Evolutionary conservation across 2,329 filamentous ascomycete species (phyloP).

Genomic region (Fusarium chuoi): DNA sequence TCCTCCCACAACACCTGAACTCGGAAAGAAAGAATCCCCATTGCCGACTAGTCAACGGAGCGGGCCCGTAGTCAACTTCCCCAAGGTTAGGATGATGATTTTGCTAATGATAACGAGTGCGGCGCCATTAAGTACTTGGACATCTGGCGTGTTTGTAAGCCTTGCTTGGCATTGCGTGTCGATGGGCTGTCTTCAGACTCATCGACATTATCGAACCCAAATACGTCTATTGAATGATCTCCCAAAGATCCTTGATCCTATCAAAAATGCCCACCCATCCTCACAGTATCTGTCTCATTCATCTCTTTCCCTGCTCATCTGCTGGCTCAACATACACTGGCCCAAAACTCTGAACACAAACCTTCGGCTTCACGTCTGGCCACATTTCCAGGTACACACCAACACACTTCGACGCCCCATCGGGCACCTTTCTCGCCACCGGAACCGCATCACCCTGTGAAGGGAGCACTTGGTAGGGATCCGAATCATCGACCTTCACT

Average conservation of each 20-base stretch:
- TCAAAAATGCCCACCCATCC: background rate
- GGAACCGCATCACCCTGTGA: no score
- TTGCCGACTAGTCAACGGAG: background rate
- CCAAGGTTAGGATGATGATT: background rate
- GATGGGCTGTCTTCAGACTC: background rate
- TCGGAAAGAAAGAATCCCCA: no score
- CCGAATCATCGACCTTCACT: no score
- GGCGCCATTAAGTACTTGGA: fast-evolving
- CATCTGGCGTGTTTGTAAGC: fast-evolving
- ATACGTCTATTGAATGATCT: fast-evolving
- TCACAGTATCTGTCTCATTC: background rate
- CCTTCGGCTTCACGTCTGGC: background rate
- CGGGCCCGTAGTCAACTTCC: background rate
- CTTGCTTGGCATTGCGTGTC: background rate
- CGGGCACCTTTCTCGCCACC: no score
- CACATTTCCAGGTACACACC: background rate
- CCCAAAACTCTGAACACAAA: background rate
- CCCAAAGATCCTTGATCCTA: background rate
- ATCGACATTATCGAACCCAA: fast-evolving
- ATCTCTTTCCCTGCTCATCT: fast-evolving
- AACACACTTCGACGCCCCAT: background rate
- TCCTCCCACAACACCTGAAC: no score
- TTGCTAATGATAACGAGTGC: background rate
- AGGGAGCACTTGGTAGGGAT: no score
- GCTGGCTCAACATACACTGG: background rate